Evolutionary conservation across 108 stramenopile genomes (phyloP).

Genomic region (Cyclotella sp.): DNA sequence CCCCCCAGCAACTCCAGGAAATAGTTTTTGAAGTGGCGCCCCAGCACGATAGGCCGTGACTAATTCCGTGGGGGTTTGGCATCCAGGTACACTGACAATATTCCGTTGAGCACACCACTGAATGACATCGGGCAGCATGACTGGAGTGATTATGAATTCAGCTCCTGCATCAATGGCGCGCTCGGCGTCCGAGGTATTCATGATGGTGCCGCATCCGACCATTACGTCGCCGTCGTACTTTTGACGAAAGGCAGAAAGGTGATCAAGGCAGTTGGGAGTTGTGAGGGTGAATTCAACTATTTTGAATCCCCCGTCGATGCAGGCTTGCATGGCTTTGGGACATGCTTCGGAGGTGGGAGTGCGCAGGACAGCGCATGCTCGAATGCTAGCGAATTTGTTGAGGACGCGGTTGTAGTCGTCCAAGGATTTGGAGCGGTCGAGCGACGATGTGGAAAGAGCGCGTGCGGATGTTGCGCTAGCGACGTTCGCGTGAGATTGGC

Average conservation of each 20-base stretch:
- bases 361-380: constrained; percentile 86
- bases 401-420: constrained; percentile 79
- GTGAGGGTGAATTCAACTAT: constrained; percentile 88
- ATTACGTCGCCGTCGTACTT: constrained; percentile 90
- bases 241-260: constrained; percentile 70
- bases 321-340: constrained; percentile 90
- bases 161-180: constrained; percentile 80
- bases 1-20: constrained; percentile 88
- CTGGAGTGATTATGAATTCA: constrained; percentile 87
- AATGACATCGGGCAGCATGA: constrained; percentile 88
- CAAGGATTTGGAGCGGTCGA: constrained; percentile 62
- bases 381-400: constrained; percentile 74
- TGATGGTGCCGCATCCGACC: constrained; percentile 88
- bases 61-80: constrained; percentile 88
- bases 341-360: constrained; percentile 84
- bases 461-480: background rate
- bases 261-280: constrained; percentile 81
- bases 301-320: constrained; percentile 90
- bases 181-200: constrained; percentile 73
- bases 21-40: constrained; percentile 87
- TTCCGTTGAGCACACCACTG: constrained; percentile 78
- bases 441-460: constrained; percentile 30
- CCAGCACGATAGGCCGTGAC: constrained; percentile 75
- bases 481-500: background rate
- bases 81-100: constrained; percentile 85